Percentiles rank a stretch among this genome's conserved stretches.
Conservation (phyloP, 2,329 filamentous ascomycete species). For the Xylariaceae sp. region DNA sequence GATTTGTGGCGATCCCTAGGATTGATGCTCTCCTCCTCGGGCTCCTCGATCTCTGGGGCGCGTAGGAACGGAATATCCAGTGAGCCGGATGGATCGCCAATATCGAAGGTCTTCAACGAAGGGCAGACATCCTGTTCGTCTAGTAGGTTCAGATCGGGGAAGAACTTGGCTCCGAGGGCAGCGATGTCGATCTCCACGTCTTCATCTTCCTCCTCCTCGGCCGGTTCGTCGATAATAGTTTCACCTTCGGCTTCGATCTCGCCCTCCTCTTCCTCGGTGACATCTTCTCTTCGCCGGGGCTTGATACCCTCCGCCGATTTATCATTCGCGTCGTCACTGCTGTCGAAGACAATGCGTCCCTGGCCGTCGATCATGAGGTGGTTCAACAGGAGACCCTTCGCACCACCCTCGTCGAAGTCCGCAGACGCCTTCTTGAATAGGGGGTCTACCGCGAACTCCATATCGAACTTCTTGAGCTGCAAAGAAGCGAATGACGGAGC, state of each 20-base stretch:
- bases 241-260: slow-evolving; percentile 37
- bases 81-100: slow-evolving; percentile 78
- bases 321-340: slow-evolving; percentile 76
- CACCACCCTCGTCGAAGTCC: slow-evolving; percentile 96
- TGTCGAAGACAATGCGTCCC: slow-evolving; percentile 95
- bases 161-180: slow-evolving; percentile 72
- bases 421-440: slow-evolving; percentile 99
- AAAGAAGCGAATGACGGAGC: slow-evolving; percentile 82
- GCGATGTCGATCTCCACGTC: slow-evolving; percentile 74
- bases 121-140: slow-evolving; percentile 91
- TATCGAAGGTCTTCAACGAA: slow-evolving; percentile 86
- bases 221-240: slow-evolving; percentile 38
- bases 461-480: slow-evolving; percentile 93
- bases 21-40: slow-evolving; percentile 50
- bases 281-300: slow-evolving; percentile 34
- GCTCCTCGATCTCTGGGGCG: slow-evolving; percentile 72
- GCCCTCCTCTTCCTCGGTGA: slow-evolving; percentile 35
- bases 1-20: slow-evolving; percentile 60
- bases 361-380: slow-evolving; percentile 92
- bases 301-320: slow-evolving; percentile 39
- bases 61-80: slow-evolving; percentile 90
- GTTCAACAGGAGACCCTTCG: slow-evolving; percentile 90
- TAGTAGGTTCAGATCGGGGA: slow-evolving; percentile 70
- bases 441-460: slow-evolving; percentile 94
- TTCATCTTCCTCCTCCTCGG: slow-evolving; percentile 43